phyloP scores from a whole-genome alignment of 192 early-diverging fungal genomes.

The Coemansia sp. region DNA sequence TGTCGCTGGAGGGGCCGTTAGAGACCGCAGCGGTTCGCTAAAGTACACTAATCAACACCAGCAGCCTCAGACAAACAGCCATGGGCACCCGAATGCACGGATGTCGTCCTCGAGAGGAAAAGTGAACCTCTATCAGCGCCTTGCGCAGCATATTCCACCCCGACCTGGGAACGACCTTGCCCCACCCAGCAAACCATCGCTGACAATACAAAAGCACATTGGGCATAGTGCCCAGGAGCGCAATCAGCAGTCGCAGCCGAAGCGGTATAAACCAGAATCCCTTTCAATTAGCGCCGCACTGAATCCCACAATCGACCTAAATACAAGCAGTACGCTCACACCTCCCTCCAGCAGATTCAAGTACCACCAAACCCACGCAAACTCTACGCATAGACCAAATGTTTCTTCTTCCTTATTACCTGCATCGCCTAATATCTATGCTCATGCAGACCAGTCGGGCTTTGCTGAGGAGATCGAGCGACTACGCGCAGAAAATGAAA shows the following conservation, averaged over 20 bases:
- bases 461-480: slow-evolving; percentile 25
- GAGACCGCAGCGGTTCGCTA: not conserved
- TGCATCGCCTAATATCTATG: not conserved
- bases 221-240: not conserved
- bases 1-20: not conserved
- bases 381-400: not conserved
- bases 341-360: not conserved
- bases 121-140: slow-evolving; percentile 35
- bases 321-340: slow-evolving; percentile 9
- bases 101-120: slow-evolving; percentile 13
- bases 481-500: slow-evolving; percentile 33
- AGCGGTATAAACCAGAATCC: slow-evolving; percentile 16
- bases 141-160: slow-evolving; percentile 42
- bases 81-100: not conserved
- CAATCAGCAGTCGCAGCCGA: slow-evolving; percentile 9
- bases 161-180: slow-evolving; percentile 3
- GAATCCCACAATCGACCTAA: not conserved
- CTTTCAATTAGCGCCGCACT: slow-evolving; percentile 2
- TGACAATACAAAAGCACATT: not conserved
- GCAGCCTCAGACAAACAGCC: not conserved
- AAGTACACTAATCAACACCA: slow-evolving; percentile 10
- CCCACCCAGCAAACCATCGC: not conserved
- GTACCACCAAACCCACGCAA: not conserved
- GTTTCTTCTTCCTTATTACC: not conserved
- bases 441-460: not conserved